Evolutionary conservation across 2,329 filamentous ascomycete species (phyloP), one percentile per base, ranked within the genome.

Genomic region (Aspergillus sclerotialis): DNA sequence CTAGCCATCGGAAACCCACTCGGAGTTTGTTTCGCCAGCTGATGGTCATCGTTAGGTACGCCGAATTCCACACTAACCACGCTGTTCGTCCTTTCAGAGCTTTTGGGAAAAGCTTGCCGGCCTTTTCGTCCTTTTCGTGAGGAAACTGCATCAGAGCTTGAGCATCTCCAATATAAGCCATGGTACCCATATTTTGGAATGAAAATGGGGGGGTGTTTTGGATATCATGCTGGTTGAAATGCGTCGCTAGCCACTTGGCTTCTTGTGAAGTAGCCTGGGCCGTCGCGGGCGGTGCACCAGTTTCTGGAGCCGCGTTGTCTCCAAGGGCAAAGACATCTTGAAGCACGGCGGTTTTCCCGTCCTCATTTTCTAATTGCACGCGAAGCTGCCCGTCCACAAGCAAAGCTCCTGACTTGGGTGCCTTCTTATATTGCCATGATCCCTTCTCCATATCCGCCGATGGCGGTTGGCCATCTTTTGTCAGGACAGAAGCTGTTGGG

Each of bases 191-290:
- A 40, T 78, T 71, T 19, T 65, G 68, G 58, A 72, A 80, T 1
- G 65, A 68, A 49, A 79, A 80, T 5, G 61, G 53, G 1, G 51
- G 38, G 2, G 43, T 40, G 4, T 37, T 38, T 25, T 43, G 39
- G 2, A 61, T 36, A 27, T 74, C 65, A n/a, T 55, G 55, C 26
- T 68, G 65, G 49, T 79, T 78, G 16, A 78, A 51, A 2, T 64
- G 63, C 34, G 69, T 68, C 0, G 70, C 71, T 0, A 80, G 62
- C 75, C 74, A 78, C 15, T 64, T 61, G 0, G 75, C 74, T 50
- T 78, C 73, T 48, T 79, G 76, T 11, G 64, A 67, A 0, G 75
- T 72, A 1, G 76, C 74, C 51, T 77, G 75, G 2, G 75, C 75
- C 1, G 75, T 79, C 0, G 75, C 73, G 0, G 75, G 75, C 1